phyloP scores from a whole-genome alignment of 1,284 basidiomycete species.

The Ustilago hordei region DNA sequence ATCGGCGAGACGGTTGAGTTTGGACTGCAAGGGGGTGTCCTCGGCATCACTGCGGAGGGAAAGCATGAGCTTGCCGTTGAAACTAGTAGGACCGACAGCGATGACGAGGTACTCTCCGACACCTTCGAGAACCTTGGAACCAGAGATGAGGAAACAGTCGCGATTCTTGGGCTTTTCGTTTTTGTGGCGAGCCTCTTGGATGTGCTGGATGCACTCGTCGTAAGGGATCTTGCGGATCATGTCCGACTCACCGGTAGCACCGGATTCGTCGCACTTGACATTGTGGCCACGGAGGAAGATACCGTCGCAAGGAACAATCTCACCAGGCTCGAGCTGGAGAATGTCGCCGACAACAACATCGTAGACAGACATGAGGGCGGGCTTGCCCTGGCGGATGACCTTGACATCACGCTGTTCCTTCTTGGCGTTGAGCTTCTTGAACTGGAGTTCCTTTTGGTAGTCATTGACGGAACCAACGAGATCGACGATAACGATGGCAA shows the following conservation, averaged over 20 bases:
- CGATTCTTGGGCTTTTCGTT: slow-evolving; percentile 74
- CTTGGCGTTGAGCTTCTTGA: slow-evolving; percentile 89
- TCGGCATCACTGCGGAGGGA: slow-evolving; percentile 76
- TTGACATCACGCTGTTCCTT: slow-evolving; percentile 95
- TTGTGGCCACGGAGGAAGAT: slow-evolving; percentile 92
- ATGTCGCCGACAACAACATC: slow-evolving; percentile 95
- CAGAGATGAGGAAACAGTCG: slow-evolving; percentile 93
- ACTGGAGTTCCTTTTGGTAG: slow-evolving; percentile 98
- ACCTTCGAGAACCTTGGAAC: slow-evolving; percentile 94
- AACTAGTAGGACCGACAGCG: slow-evolving; percentile 89
- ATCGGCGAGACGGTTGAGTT: slow-evolving; percentile 91
- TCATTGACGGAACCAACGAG: slow-evolving; percentile 86
- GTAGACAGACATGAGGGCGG: slow-evolving; percentile 82
- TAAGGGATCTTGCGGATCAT: slow-evolving; percentile 89
- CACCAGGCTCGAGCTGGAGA: slow-evolving; percentile 90
- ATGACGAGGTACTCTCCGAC: slow-evolving; percentile 92
- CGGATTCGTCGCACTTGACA: slow-evolving; percentile 94
- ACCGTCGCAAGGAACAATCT: slow-evolving; percentile 94
- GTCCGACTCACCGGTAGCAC: slow-evolving; percentile 95
- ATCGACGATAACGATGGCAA: slow-evolving; percentile 77
- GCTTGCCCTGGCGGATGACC: slow-evolving; percentile 85
- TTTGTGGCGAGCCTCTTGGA: slow-evolving; percentile 66
- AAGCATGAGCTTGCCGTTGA: slow-evolving; percentile 82
- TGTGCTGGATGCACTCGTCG: slow-evolving; percentile 77
- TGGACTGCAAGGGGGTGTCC: slow-evolving; percentile 91